Conservation (phyloP, 306 rosid species). For the Sphenostylis stenocarpa region DNA sequence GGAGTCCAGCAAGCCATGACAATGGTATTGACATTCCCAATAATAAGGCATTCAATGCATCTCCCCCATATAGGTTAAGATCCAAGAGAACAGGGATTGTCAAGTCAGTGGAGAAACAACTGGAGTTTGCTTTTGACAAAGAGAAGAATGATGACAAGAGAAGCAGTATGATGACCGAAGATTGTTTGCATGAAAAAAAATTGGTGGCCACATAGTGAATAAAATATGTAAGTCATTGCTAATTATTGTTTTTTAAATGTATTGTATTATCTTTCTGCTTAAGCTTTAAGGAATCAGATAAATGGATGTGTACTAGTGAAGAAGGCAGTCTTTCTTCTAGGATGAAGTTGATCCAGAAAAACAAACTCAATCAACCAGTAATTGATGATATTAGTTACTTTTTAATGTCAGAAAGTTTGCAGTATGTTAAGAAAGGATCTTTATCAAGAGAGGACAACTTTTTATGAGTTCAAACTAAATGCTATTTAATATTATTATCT, state of each 20-base stretch:
- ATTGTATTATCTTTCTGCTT: conserved; percentile 18
- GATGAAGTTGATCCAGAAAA: conserved; percentile 16
- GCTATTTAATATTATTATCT: background rate
- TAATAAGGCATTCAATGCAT: conserved; percentile 73
- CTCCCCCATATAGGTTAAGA: conserved; percentile 94
- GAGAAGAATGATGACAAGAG: conserved; percentile 55
- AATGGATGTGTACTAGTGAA: background rate
- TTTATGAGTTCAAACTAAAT: background rate
- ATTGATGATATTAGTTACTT: conserved; percentile 4
- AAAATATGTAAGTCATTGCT: conserved; percentile 48
- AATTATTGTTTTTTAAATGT: conserved; percentile 17
- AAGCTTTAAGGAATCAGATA: background rate
- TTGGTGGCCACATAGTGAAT: conserved; percentile 57
- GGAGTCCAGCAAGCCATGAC: conserved; percentile 54
- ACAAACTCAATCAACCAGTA: background rate
- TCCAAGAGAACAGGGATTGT: conserved; percentile 70
- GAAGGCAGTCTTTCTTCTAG: conserved; percentile 12
- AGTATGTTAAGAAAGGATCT: background rate
- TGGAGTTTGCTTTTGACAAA: conserved; percentile 69
- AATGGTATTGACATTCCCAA: conserved; percentile 40
- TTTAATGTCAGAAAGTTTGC: background rate
- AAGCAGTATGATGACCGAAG: conserved; percentile 42
- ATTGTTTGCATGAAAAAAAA: conserved; percentile 52
- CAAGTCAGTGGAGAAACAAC: conserved; percentile 96
- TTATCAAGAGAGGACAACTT: background rate